These are phyloP conservation scores for Penstemon newberryi DNA, from an alignment of 257 asterid genomes.

Conservation along the genomic window DNA sequence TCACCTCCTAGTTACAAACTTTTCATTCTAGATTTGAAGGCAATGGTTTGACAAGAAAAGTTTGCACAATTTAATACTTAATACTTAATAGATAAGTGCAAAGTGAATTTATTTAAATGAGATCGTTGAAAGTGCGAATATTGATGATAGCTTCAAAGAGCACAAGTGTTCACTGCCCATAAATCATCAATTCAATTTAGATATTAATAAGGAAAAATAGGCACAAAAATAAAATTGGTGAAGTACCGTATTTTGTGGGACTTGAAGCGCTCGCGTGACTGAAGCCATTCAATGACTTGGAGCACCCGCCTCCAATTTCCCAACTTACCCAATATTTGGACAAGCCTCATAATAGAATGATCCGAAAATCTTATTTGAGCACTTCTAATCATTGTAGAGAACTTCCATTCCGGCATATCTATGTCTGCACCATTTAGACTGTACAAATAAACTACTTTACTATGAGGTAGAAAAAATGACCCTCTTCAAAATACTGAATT, in stretches of 20 bases:
- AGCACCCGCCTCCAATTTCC: constrained; percentile 95
- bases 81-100: neutral
- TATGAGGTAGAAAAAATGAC: constrained; percentile 31
- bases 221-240: neutral
- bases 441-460: constrained; percentile 72
- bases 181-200: constrained; percentile 4
- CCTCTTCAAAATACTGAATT: neutral
- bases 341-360: constrained; percentile 78
- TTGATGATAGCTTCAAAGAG: neutral
- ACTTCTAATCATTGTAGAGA: constrained; percentile 81
- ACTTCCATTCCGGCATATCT: constrained; percentile 96
- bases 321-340: constrained; percentile 82
- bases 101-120: neutral
- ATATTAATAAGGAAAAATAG: neutral
- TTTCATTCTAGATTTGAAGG: neutral
- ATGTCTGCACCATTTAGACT: constrained; percentile 99
- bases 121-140: neutral
- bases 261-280: constrained; percentile 78
- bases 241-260: constrained; percentile 74
- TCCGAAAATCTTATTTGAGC: constrained; percentile 87
- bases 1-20: constrained; percentile 10
- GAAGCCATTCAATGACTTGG: constrained; percentile 94
- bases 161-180: neutral
- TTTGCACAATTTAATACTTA: neutral
- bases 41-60: constrained; percentile 7